A percentile compares a stretch with the other conserved stretches of the same genome.
Evolutionary conservation across 768 basidiomycete genomes (phyloP).

Genomic region (Exsudoporus frostii): DNA sequence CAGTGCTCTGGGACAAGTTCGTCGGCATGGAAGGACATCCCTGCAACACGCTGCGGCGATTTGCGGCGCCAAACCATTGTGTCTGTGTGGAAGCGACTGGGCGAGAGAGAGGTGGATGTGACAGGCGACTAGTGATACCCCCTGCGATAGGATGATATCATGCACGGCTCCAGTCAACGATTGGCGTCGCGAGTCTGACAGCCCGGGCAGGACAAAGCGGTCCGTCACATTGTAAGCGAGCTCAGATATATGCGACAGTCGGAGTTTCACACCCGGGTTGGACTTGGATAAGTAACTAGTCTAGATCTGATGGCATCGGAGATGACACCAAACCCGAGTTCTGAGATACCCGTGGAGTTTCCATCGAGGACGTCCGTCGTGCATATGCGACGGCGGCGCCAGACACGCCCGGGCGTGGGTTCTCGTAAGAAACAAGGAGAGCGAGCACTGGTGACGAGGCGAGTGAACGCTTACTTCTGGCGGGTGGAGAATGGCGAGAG

Average conservation of each 20-base stretch:
- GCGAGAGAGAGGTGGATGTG: too few relatives aligned
- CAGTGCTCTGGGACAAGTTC: not conserved
- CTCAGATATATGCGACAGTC: slow-evolving; percentile 10
- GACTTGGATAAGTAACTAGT: not conserved
- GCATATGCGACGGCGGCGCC: slow-evolving; percentile 3
- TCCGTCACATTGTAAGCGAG: not conserved
- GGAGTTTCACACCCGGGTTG: slow-evolving; percentile 6
- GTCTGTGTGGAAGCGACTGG: too few relatives aligned
- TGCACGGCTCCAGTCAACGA: not conserved
- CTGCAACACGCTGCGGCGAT: slow-evolving; percentile 5
- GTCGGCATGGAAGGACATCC: not conserved
- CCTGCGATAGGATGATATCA: slow-evolving; percentile 6
- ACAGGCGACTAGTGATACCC: too few relatives aligned
- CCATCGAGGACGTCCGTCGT: slow-evolving; percentile 7
- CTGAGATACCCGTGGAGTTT: slow-evolving; percentile 4
- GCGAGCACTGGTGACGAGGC: too few relatives aligned
- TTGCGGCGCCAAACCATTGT: not conserved
- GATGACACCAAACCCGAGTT: slow-evolving; percentile 17
- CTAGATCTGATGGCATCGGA: slow-evolving; percentile 14
- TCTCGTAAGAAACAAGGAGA: too few relatives aligned
- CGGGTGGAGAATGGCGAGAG: too few relatives aligned
- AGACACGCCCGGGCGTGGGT: too few relatives aligned
- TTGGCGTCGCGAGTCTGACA: slow-evolving; percentile 3
- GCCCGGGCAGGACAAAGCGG: not conserved
- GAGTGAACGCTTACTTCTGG: too few relatives aligned